Conservation (phyloP, 371 early-diverging fungal species). For the Mortierella sp. region DNA sequence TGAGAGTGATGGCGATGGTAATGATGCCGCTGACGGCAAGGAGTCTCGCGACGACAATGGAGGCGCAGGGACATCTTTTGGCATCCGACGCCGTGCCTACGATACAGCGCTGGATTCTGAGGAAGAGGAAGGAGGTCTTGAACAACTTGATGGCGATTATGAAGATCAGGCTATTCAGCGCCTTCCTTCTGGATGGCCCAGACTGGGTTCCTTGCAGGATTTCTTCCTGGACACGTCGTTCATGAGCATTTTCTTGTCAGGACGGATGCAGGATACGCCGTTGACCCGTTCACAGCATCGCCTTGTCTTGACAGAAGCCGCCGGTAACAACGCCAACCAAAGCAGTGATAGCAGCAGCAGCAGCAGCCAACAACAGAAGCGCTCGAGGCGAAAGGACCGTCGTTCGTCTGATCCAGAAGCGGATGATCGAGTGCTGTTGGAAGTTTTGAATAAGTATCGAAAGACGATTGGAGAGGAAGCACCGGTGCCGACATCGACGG, state of each 20-base stretch:
- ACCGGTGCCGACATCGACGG: background rate
- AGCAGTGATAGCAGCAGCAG: background rate
- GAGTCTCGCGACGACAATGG: background rate
- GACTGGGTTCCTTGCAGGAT: constrained; percentile 41
- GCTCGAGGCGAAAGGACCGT: background rate
- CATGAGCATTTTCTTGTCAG: constrained; percentile 52
- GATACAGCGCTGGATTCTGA: constrained; percentile 14
- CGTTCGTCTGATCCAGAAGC: background rate
- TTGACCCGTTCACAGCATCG: constrained; percentile 45
- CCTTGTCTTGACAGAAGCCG: constrained; percentile 24
- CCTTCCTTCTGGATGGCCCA: constrained; percentile 24
- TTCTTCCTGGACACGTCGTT: constrained; percentile 58
- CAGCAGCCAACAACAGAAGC: background rate
- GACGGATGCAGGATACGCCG: constrained; percentile 46
- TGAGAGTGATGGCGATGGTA: constrained; percentile 13
- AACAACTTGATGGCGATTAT: background rate
- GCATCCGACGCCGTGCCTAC: constrained; percentile 21
- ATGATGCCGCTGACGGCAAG: background rate
- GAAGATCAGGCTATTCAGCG: background rate
- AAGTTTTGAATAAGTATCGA: constrained; percentile 36
- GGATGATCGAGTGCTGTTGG: constrained; percentile 24
- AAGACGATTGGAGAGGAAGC: constrained; percentile 14
- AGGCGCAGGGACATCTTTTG: constrained; percentile 18
- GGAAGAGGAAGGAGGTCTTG: constrained; percentile 1
- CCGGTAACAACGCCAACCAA: constrained; percentile 3